Percentiles rank a stretch among this genome's conserved stretches.
Conservation (phyloP, 768 basidiomycete species). For the Russula earlei region DNA sequence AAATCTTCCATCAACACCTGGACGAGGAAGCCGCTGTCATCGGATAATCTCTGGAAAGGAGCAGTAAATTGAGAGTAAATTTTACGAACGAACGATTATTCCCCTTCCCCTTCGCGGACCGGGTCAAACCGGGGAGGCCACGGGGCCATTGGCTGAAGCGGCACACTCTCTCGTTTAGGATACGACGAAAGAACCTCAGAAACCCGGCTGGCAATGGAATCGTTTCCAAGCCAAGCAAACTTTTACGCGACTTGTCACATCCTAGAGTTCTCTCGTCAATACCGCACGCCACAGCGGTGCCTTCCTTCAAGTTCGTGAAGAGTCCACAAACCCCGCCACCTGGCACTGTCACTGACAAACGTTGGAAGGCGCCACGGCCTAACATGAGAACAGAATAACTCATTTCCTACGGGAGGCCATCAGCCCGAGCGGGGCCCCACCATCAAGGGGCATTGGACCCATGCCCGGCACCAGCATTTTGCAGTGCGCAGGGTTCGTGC, state of each 20-base stretch:
- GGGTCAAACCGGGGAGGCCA: neutral
- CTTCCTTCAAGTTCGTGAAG: too few species aligned
- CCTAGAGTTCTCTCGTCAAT: too few species aligned
- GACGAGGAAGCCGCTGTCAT: neutral
- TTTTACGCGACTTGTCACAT: neutral
- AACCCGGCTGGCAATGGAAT: neutral
- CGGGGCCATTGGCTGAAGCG: too few species aligned
- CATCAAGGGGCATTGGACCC: neutral
- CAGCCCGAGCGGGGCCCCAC: neutral
- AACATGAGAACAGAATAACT: too few species aligned
- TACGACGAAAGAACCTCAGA: neutral
- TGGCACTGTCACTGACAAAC: neutral
- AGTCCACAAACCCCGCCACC: too few species aligned
- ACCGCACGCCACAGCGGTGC: too few species aligned
- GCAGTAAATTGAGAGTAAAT: slow-evolving; percentile 6
- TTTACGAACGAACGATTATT: neutral
- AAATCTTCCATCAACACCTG: slow-evolving; percentile 27
- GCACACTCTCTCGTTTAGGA: neutral
- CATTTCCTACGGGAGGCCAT: neutral
- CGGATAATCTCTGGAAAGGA: neutral
- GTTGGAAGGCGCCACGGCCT: neutral
- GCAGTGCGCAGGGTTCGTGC: neutral
- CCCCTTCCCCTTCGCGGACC: neutral
- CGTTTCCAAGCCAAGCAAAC: neutral
- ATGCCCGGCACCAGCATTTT: neutral